A percentile compares a stretch with the other conserved stretches of the same genome.
Evolutionary conservation across 148 eudicot genomes (phyloP).

Genomic region (Rheum nobile): DNA sequence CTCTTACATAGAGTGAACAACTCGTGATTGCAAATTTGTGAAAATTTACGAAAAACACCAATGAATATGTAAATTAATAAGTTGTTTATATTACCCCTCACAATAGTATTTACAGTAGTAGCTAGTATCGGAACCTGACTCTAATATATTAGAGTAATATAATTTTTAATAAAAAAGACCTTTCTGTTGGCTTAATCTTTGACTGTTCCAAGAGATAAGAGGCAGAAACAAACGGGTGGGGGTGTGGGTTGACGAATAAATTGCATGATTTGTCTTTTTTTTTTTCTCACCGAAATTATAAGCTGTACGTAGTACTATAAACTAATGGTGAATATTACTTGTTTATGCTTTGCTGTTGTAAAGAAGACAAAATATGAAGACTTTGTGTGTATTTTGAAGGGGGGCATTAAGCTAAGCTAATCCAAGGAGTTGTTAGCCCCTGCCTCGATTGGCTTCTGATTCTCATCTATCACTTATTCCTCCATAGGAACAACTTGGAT

Average conservation of each 20-base stretch:
- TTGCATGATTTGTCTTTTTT: neutral
- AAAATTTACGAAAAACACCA: no score
- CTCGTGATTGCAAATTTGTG: no score
- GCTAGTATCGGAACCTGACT: no score
- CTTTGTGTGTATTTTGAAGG: neutral
- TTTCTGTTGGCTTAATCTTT: constrained; percentile 10
- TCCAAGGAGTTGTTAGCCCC: neutral
- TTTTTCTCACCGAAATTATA: neutral
- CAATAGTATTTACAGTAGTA: no score
- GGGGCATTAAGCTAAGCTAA: neutral
- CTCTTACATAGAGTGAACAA: no score
- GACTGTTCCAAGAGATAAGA: constrained; percentile 20
- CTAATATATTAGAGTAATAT: no score
- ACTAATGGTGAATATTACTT: neutral
- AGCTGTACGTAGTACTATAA: neutral
- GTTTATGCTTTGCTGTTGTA: neutral
- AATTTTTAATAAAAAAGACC: neutral
- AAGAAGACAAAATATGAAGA: neutral
- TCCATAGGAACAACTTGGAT: constrained; percentile 1
- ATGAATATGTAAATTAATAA: no score
- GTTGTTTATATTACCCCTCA: no score
- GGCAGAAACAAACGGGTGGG: neutral
- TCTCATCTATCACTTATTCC: neutral
- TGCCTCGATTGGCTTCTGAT: neutral
- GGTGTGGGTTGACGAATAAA: neutral